Evolutionary conservation across 768 basidiomycete species (phyloP).

Genomic region (Tricholoma flavovirens): DNA sequence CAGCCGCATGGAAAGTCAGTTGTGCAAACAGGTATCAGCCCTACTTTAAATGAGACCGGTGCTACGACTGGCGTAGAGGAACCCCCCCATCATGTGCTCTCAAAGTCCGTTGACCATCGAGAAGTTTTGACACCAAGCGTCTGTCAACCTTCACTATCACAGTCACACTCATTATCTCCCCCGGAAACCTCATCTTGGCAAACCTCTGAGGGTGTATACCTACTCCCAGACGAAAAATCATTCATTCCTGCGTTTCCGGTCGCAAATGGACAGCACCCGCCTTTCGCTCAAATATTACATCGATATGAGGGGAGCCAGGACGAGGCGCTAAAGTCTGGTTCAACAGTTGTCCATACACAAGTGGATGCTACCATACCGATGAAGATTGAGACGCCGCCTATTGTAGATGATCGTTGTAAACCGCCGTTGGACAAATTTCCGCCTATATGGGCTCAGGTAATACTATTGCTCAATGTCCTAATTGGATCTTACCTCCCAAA

Average conservation of each 20-base stretch:
- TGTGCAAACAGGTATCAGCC: neutral
- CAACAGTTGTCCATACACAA: neutral
- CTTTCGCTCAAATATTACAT: neutral
- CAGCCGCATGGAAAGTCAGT: neutral
- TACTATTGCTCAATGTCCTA: neutral
- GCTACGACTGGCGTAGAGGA: neutral
- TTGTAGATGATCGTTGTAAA: conserved; percentile 7
- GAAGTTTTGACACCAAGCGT: neutral
- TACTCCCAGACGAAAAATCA: neutral
- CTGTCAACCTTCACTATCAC: neutral
- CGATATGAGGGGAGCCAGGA: neutral
- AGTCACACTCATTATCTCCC: neutral
- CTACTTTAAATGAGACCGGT: neutral
- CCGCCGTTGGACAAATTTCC: conserved; percentile 25
- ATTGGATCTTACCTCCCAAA: conserved; percentile 3
- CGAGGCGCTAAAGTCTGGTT: neutral
- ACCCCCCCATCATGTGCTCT: neutral
- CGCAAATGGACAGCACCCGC: neutral
- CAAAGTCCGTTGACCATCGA: neutral
- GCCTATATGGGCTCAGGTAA: conserved; percentile 41
- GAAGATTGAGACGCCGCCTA: neutral
- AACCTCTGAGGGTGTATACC: neutral
- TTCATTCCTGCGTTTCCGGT: neutral
- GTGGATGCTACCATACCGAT: neutral
- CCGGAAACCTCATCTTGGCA: neutral